Evolutionary conservation across 192 early-diverging fungal genomes (phyloP).

Genomic region (Backusella circina): DNA sequence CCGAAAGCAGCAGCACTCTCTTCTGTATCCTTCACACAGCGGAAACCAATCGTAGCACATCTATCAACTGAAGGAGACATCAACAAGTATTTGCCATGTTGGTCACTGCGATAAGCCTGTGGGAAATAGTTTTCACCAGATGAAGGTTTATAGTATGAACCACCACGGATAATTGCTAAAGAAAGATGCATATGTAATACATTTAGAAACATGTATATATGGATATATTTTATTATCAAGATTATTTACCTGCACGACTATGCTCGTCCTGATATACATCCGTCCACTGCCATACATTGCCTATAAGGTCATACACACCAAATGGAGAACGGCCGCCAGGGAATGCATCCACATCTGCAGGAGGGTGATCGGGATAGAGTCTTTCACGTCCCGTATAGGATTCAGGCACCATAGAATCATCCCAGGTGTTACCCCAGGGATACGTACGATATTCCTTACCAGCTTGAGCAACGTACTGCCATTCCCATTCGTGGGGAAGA

Average conservation of each 20-base stretch:
- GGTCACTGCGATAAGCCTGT: constrained; percentile 15
- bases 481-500: constrained; percentile 24
- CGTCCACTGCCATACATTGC: constrained; percentile 26
- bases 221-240: not conserved
- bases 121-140: constrained; percentile 16
- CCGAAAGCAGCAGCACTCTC: constrained; percentile 20
- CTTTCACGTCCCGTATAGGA: constrained; percentile 18
- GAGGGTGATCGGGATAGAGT: constrained; percentile 17
- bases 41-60: constrained; percentile 21
- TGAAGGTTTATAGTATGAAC: constrained; percentile 15
- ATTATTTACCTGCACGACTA: constrained; percentile 4
- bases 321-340: constrained; percentile 9
- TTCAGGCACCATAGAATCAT: constrained; percentile 9
- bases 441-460: constrained; percentile 17
- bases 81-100: constrained; percentile 23
- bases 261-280: constrained; percentile 20
- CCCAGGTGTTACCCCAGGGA: constrained; percentile 19
- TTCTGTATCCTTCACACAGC: constrained; percentile 20
- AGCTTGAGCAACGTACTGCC: constrained; percentile 25
- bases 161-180: constrained; percentile 22
- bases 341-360: constrained; percentile 15
- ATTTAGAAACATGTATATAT: not conserved
- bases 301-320: constrained; percentile 23
- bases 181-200: not conserved
- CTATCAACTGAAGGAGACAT: constrained; percentile 20